A percentile compares a stretch with the other conserved stretches of the same genome.
Conservation (phyloP, 441 rosid species). For the Populus hybrid region DNA sequence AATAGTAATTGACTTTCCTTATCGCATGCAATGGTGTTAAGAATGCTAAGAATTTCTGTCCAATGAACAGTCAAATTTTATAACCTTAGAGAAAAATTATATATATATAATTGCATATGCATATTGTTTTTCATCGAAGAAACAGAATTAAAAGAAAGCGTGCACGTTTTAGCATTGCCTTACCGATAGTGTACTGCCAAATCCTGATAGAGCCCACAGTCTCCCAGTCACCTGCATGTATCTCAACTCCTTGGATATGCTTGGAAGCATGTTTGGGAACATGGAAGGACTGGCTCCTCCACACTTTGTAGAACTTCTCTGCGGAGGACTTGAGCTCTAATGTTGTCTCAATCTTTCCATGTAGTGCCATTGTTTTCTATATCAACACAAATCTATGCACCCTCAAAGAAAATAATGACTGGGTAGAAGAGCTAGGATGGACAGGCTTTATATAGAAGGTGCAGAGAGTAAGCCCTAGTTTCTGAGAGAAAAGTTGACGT, state of each 20-base stretch:
- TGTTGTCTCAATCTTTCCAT: neutral
- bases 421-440: neutral
- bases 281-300: constrained; percentile 7
- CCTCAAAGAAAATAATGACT: neutral
- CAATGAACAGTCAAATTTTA: neutral
- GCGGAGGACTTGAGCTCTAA: constrained; percentile 11
- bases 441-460: neutral
- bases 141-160: neutral
- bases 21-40: neutral
- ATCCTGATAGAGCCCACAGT: constrained; percentile 12
- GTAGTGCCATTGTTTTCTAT: neutral
- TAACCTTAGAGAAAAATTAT: too few species aligned
- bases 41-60: neutral
- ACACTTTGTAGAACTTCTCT: constrained; percentile 3
- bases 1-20: too few species aligned
- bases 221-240: constrained; percentile 22
- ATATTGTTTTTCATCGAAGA: neutral
- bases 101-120: too few species aligned
- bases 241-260: constrained; percentile 2
- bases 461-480: fast-evolving
- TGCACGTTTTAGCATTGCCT: neutral
- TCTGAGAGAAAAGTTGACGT: neutral
- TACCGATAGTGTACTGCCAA: neutral
- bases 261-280: constrained; percentile 11
- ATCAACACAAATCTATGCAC: neutral